Base-by-base conservation (phyloP, 2,329 filamentous ascomycete genomes). In the Apiospora kogelbergensis region DNA sequence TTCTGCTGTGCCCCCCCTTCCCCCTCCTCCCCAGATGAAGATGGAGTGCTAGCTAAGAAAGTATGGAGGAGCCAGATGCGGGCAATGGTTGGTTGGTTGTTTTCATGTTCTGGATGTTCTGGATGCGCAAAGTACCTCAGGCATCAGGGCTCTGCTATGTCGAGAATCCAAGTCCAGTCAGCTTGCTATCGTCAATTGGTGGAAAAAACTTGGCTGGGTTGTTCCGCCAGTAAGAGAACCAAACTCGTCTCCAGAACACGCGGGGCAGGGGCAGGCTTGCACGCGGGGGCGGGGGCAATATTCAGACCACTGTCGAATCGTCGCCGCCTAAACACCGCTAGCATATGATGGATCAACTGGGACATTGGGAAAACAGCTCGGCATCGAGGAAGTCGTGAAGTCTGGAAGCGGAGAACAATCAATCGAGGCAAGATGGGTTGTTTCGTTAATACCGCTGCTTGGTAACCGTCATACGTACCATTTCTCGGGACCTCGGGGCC, bases 211-310 rank as follows among this genome's bases (percentile, higher is more conserved):
- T 15, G 13, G 17, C 33, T 24, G 24, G 30, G 33, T 68, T 68
- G 20, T 68, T 44, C 67, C 67, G 42, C 63, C 67, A 68, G 66
- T 66, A 30, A 66, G 7, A 30, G 20, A 60, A 9, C 17, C n/a
- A n/a, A 24, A 9, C 15, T 17, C 24, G 33, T 33, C 48, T 24
- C 53, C 53, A 60, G 53, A 60, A 60, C 53, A 60, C 53, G 53
- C 53, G 53, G 53, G 53, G 53, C 30, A 60, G 53, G 53, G 53
- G 53, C 30, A 60, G 17, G 26, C 26, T 26, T 57, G 26, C 48
- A 33, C 46, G 22, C 44, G 65, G 10, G 65, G 45, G 40, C 66
- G 66, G 66, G 66, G 46, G 66, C 24, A 67, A 22, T 7, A 60
- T n/a, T 30, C 30, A 20, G 53, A 37, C 53, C 26, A 60, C 30